Base-by-base conservation (phyloP, 352 stramenopile species). In the Phytophthora cajani region DNA sequence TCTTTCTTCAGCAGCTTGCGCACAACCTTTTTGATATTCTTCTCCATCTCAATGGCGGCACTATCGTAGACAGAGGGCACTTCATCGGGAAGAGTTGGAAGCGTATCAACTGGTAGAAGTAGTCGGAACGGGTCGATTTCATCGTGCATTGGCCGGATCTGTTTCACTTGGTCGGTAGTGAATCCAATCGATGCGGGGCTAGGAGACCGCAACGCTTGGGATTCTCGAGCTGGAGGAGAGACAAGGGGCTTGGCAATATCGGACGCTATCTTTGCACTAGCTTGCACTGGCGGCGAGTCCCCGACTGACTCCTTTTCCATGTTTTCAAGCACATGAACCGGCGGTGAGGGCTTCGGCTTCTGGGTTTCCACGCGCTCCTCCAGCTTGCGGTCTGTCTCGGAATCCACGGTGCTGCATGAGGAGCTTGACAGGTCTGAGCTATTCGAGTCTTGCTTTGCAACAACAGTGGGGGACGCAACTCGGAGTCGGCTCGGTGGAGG, bases 1-100 rank as follows among this genome's bases (percentile, higher is more conserved):
- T 90, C 64, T 59, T 83, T 85, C 30, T 78, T 80, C n/a, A 90
- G 70, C n/a, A 90, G 46, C 58, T 88, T 91, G 60, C 87, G 89
- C 62, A 92, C 72, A 5, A 79, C 75, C 54, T 91, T 90, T 60
- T 91, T 81, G 63, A 94, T 78, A 12, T 78, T 80, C 53, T 90
- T 93, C 59, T 95, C 81, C 80, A 93, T 89, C 49, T 87, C 75
- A 6, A 79, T 65, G 2, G 87, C 87, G 3, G 74, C 78, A 11
- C 77, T 78, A 52, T 93, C 81, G 53, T 84, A 95, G 11, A 93
- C 69, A 42, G 80, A 90, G 23, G 84, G 72, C 33, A 93, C 56
- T 42, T 66, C 72, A 27, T 89, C 81, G 0, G 85, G 84, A 9
- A 92, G 60, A 3, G 69, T 62, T 0, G 85, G 87, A 7, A 92